A percentile compares a stretch with the other conserved stretches of the same genome.
Conservation (phyloP, 345 rosid genomes). For the Gossypium longicalyx region DNA sequence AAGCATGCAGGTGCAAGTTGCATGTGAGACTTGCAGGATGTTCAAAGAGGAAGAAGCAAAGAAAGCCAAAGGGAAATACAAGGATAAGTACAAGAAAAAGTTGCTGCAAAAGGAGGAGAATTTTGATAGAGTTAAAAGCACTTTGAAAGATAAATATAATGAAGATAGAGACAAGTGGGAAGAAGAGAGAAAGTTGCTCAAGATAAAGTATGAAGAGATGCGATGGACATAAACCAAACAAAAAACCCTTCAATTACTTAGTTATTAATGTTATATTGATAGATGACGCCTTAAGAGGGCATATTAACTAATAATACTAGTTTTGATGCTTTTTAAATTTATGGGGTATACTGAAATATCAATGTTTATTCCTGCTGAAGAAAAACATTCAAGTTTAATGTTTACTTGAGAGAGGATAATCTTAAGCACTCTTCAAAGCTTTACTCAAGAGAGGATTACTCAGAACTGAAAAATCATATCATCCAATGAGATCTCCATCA, state of each 20-base stretch:
- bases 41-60: not conserved
- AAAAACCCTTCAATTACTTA: not conserved
- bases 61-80: not conserved
- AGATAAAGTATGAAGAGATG: conserved; percentile 2
- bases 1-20: no score
- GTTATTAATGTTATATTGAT: not conserved
- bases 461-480: no score
- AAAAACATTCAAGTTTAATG: no score
- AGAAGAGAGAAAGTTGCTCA: not conserved
- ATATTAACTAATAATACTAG: no score
- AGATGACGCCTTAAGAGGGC: not conserved
- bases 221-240: not conserved
- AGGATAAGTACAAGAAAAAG: conserved; percentile 3
- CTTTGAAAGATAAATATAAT: conserved; percentile 1
- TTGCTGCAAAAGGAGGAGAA: conserved; percentile 7
- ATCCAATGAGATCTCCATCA: no score
- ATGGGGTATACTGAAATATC: no score
- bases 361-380: no score
- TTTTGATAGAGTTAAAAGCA: not conserved
- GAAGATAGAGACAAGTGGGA: conserved; percentile 10
- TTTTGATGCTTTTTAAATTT: no score
- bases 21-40: not conserved
- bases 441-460: no score
- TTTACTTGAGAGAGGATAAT: no score
- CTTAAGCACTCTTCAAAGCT: no score